Conservation (phyloP, 306 rosid species). For the Dryas drummondii region DNA sequence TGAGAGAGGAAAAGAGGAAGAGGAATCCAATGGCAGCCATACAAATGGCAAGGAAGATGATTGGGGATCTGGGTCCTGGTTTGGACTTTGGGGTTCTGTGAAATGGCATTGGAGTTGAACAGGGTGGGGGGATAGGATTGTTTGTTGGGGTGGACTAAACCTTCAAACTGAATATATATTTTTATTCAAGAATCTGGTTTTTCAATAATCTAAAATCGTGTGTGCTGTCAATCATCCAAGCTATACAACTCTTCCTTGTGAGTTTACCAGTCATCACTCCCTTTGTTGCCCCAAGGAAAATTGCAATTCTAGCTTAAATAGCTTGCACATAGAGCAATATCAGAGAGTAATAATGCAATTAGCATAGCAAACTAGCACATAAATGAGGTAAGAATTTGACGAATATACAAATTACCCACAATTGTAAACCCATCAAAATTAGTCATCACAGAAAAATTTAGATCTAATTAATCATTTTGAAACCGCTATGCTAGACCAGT, state of each 20-base stretch:
- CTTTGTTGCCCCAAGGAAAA: not conserved
- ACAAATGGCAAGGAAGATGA: conserved; percentile 36
- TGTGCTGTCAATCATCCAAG: not conserved
- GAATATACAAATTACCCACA: not conserved
- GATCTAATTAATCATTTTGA: no score
- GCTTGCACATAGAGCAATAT: not conserved
- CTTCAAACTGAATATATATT: not conserved
- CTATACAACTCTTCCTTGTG: not conserved
- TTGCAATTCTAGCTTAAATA: not conserved
- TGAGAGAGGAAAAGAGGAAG: conserved; percentile 45
- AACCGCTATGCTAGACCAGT: no score
- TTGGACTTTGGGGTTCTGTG: conserved; percentile 42
- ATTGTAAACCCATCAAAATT: no score
- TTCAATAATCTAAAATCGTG: no score
- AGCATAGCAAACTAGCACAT: not conserved
- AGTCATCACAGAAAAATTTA: no score
- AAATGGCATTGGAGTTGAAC: conserved; percentile 50
- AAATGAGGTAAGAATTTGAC: not conserved
- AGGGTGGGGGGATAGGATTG: not conserved
- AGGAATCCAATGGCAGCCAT: conserved; percentile 41
- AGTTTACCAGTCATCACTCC: not conserved
- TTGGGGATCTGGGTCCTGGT: conserved; percentile 50
- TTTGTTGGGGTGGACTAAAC: not conserved
- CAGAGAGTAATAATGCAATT: not conserved
- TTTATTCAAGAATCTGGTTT: not conserved